phyloP scores from a whole-genome alignment of 495 filamentous ascomycete species.

The Podospora pseudocomata region DNA sequence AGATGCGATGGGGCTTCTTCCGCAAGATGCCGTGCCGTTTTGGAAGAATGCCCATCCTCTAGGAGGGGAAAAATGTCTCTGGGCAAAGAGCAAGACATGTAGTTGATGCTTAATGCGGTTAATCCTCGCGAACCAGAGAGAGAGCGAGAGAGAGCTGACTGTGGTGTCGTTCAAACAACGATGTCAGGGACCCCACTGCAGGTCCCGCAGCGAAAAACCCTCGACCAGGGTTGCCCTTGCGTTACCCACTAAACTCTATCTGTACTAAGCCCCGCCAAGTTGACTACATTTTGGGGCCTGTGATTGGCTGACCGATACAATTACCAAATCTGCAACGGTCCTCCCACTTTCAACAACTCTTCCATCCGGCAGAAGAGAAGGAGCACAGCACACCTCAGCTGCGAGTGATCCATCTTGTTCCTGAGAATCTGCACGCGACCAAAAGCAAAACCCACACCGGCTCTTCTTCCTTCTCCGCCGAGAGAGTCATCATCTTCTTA shows the following conservation, averaged over 20 bases:
- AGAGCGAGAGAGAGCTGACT: background rate
- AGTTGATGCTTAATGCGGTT: background rate
- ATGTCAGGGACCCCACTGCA: background rate
- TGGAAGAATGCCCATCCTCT: background rate
- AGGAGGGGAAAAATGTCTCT: background rate
- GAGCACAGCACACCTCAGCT: background rate
- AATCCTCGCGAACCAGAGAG: background rate
- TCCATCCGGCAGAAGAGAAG: background rate
- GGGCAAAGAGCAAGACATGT: background rate
- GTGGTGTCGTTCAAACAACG: background rate
- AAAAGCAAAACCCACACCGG: background rate
- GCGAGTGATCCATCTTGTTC: background rate
- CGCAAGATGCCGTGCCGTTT: constrained; percentile 2
- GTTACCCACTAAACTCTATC: constrained; percentile 7
- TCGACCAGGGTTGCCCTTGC: background rate
- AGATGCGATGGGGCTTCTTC: background rate
- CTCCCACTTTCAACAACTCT: constrained; percentile 11
- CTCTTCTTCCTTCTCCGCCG: too few species aligned
- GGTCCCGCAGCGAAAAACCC: background rate
- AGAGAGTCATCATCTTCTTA: too few species aligned
- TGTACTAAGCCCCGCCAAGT: constrained; percentile 2
- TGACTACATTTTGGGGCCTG: background rate
- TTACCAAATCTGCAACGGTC: constrained; percentile 13
- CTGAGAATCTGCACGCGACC: background rate
- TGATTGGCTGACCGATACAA: constrained; percentile 5